Evolutionary conservation across 371 early-diverging fungal species (phyloP).

Genomic region (Syncephalastrum contaminatum): DNA sequence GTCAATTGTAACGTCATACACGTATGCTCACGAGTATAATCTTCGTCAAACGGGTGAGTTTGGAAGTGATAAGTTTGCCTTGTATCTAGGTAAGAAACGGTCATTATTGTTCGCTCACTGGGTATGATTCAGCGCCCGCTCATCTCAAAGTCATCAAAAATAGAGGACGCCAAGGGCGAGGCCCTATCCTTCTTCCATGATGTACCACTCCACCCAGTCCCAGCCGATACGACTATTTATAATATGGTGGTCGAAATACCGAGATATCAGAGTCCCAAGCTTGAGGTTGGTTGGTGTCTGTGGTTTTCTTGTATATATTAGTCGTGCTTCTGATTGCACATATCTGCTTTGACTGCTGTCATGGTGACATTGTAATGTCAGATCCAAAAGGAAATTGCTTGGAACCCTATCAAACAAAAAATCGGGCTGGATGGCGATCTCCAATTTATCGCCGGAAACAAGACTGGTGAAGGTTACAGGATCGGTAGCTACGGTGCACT

Average conservation of each 20-base stretch:
- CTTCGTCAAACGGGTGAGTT: too few relatives aligned
- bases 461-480: too few relatives aligned
- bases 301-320: too few relatives aligned
- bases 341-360: too few relatives aligned
- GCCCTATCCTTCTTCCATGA: conserved; percentile 16
- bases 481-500: too few relatives aligned
- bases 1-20: too few relatives aligned
- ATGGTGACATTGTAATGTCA: not conserved
- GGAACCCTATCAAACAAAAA: conserved; percentile 99
- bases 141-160: not conserved
- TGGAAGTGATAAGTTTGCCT: not conserved
- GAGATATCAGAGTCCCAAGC: conserved; percentile 99
- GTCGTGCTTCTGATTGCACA: too few relatives aligned
- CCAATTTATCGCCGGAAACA: too few relatives aligned
- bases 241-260: conserved; percentile 99
- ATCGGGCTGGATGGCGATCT: too few relatives aligned
- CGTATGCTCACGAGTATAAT: too few relatives aligned
- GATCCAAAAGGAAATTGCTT: conserved; percentile 24
- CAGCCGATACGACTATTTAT: conserved; percentile 1
- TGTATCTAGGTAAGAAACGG: conserved; percentile 6
- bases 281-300: conserved; percentile 71
- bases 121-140: too few relatives aligned
- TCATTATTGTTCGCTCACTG: not conserved
- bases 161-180: conserved; percentile 12
- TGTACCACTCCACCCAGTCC: conserved; percentile 12